Evolutionary conservation across 2,329 filamentous ascomycete genomes (phyloP).

Genomic region (Pseudocercospora crystallina): DNA sequence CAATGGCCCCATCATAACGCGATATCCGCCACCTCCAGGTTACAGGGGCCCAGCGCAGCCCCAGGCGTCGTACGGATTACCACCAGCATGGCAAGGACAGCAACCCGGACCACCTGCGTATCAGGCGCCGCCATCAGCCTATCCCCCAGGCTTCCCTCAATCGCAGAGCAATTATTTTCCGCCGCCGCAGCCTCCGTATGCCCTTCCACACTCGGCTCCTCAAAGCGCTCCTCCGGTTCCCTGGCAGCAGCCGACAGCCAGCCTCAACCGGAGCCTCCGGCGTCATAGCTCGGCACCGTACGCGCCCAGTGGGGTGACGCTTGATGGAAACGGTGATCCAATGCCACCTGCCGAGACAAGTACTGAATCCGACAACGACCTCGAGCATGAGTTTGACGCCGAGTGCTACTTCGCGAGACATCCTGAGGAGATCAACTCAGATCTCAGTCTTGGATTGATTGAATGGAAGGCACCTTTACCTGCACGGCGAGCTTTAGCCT

Average conservation of each 20-base stretch:
- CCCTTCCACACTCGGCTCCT: slow-evolving; percentile 7
- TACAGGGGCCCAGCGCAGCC: slow-evolving; percentile 36
- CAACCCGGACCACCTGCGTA: slow-evolving; percentile 9
- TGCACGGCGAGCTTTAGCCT: slow-evolving; percentile 43
- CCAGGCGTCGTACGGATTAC: slow-evolving; percentile 16
- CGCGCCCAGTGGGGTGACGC: background rate
- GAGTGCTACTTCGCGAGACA: slow-evolving; percentile 46
- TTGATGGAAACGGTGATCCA: slow-evolving; percentile 32
- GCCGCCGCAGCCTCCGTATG: slow-evolving; percentile 5
- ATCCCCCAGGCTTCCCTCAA: slow-evolving; percentile 22
- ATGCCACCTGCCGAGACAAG: slow-evolving; percentile 21
- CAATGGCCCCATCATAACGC: slow-evolving; percentile 48
- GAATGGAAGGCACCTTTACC: slow-evolving; percentile 46
- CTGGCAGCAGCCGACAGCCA: slow-evolving; percentile 22
- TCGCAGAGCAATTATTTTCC: slow-evolving; percentile 13
- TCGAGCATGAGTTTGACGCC: slow-evolving; percentile 47
- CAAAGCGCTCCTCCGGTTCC: slow-evolving; percentile 15
- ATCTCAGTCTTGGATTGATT: slow-evolving; percentile 48
- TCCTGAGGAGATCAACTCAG: slow-evolving; percentile 45
- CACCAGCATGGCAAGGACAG: slow-evolving; percentile 23
- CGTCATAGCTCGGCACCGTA: slow-evolving; percentile 25
- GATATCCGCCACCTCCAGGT: slow-evolving; percentile 51
- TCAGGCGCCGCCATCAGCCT: slow-evolving; percentile 5
- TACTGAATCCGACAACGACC: slow-evolving; percentile 16
- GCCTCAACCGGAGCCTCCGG: background rate